Percentiles rank a stretch among this genome's conserved stretches.
Conservation (phyloP, 1,284 basidiomycete species). For the Cryptococcus sp. region DNA sequence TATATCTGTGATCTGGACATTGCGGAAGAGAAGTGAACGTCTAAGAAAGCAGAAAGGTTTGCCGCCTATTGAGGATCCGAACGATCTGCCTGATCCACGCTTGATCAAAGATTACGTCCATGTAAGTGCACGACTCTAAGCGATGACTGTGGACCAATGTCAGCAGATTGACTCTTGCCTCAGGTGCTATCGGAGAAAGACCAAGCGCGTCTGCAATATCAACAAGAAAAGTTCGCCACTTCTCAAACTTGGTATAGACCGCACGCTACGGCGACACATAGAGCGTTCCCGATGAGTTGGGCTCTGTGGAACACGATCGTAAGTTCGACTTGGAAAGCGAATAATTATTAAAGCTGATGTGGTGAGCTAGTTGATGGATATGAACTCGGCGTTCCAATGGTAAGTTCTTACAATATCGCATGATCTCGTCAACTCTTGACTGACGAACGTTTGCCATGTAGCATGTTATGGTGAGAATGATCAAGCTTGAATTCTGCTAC, state of each 20-base stretch:
- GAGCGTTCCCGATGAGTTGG: conserved; percentile 76
- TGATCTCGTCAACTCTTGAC: neutral
- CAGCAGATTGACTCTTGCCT: neutral
- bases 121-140: conserved; percentile 23
- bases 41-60: conserved; percentile 64
- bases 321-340: conserved; percentile 10
- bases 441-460: conserved; percentile 4
- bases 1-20: conserved; percentile 71
- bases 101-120: conserved; percentile 72
- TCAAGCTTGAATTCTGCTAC: neutral
- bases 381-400: conserved; percentile 76
- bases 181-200: conserved; percentile 69
- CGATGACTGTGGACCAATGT: neutral
- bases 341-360: conserved; percentile 1
- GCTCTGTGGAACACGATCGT: conserved; percentile 52
- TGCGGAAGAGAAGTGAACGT: conserved; percentile 62
- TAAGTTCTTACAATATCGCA: conserved; percentile 6
- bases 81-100: conserved; percentile 74
- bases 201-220: conserved; percentile 66
- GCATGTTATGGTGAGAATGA: conserved; percentile 19
- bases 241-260: conserved; percentile 77
- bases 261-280: conserved; percentile 81
- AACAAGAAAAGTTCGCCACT: conserved; percentile 51
- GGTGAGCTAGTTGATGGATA: conserved; percentile 62
- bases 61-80: conserved; percentile 67